A percentile compares a stretch with the other conserved stretches of the same genome.
These are phyloP conservation scores for Quercus glauca DNA, from an alignment of 306 rosid genomes.

Conservation along the genomic window DNA sequence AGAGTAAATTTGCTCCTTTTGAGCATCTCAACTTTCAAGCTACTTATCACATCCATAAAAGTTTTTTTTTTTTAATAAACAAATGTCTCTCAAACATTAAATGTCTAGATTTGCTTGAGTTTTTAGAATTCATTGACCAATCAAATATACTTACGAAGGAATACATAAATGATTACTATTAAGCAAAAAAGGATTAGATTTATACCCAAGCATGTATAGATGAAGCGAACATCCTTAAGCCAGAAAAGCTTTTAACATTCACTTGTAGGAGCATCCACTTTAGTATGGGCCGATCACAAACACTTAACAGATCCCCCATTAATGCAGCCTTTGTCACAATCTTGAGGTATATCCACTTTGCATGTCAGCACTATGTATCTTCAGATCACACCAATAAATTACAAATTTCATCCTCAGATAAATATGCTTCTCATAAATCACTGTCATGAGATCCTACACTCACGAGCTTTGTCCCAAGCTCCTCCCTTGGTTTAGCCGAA, in stretches of 20 bases:
- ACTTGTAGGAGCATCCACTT: background rate
- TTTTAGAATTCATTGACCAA: background rate
- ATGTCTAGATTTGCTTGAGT: background rate
- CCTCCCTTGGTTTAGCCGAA: slow-evolving; percentile 74
- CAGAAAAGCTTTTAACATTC: background rate
- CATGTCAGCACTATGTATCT: background rate
- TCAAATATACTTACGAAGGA: background rate
- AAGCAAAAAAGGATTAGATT: background rate
- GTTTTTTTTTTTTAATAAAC: no score
- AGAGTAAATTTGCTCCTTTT: background rate
- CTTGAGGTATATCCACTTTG: background rate
- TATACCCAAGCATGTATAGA: background rate
- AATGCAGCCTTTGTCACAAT: background rate
- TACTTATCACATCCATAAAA: background rate
- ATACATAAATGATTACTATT: background rate
- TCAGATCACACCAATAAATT: background rate
- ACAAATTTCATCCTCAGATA: background rate
- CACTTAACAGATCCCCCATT: background rate
- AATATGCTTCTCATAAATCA: slow-evolving; percentile 7
- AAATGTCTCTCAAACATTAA: background rate
- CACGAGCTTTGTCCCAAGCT: slow-evolving; percentile 49
- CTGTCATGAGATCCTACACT: slow-evolving; percentile 28
- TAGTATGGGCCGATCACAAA: background rate
- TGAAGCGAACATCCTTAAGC: background rate
- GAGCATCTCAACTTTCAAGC: background rate